Evolutionary conservation across 129 eudicot species (phyloP).

Genomic region (Erigeron canadensis): DNA sequence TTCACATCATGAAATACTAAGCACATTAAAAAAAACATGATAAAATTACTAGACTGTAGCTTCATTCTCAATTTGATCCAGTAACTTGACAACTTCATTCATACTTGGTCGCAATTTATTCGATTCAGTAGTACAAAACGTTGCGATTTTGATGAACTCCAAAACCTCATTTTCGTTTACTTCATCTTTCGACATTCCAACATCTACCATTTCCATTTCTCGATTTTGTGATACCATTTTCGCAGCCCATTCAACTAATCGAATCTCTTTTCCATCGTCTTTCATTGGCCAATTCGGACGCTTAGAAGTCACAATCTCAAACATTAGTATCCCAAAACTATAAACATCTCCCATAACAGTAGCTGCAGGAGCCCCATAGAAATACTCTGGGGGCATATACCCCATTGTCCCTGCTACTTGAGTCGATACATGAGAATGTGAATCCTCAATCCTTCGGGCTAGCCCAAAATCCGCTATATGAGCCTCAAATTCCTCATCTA

Average conservation of each 20-base stretch:
- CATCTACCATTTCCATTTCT: conserved; percentile 67
- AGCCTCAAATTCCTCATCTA: conserved; percentile 61
- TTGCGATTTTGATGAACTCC: conserved; percentile 59
- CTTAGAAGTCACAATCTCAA: conserved; percentile 57
- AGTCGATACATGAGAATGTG: conserved; percentile 77
- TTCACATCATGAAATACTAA: neutral
- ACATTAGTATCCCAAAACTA: conserved; percentile 77
- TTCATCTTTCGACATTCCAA: conserved; percentile 37
- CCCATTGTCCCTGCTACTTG: conserved; percentile 99
- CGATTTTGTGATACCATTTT: conserved; percentile 40
- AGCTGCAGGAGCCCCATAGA: conserved; percentile 53
- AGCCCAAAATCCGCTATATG: conserved; percentile 95
- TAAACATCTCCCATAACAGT: conserved; percentile 70
- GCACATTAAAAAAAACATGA: too few species aligned
- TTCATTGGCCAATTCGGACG: conserved; percentile 71
- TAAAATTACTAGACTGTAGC: conserved; percentile 8
- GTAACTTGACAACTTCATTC: conserved; percentile 48
- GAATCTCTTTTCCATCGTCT: conserved; percentile 48
- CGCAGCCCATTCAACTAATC: conserved; percentile 62
- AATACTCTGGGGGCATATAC: conserved; percentile 92
- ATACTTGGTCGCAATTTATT: conserved; percentile 53
- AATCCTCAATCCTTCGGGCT: conserved; percentile 54
- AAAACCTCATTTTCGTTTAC: conserved; percentile 40
- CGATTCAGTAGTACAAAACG: conserved; percentile 46
- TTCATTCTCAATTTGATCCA: conserved; percentile 39